Percentiles rank a stretch among this genome's conserved stretches.
Evolutionary conservation across 441 rosid species (phyloP).

Genomic region (Breynia disticha): DNA sequence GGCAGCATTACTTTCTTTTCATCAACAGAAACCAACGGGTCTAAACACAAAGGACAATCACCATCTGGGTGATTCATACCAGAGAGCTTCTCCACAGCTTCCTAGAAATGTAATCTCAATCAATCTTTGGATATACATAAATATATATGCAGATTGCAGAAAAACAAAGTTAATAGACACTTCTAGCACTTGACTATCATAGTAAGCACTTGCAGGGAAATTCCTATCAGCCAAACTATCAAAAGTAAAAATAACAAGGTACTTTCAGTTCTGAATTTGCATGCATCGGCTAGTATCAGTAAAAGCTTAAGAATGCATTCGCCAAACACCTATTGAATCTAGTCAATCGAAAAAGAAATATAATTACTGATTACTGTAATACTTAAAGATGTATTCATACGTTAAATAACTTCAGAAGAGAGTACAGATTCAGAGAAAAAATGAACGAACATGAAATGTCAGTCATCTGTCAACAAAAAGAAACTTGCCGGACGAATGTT

Average conservation of each 20-base stretch:
- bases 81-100: conserved; percentile 76
- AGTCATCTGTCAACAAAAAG: neutral
- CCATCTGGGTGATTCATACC: conserved; percentile 87
- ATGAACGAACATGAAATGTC: neutral
- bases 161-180: neutral
- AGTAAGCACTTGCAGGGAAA: too few species aligned
- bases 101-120: conserved; percentile 35
- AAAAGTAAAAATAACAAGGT: too few species aligned
- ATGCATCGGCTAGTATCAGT: too few species aligned
- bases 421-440: neutral
- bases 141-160: neutral
- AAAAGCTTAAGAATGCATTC: too few species aligned
- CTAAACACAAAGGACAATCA: conserved; percentile 71
- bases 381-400: too few species aligned
- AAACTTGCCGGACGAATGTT: conserved; percentile 3
- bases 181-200: too few species aligned
- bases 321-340: too few species aligned
- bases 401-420: too few species aligned
- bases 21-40: conserved; percentile 52
- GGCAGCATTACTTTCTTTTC: conserved; percentile 33
- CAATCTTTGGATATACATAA: conserved; percentile 3
- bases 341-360: too few species aligned
- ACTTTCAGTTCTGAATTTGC: too few species aligned
- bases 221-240: too few species aligned
- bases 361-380: too few species aligned